Conservation (phyloP, 1,284 basidiomycete species). For the Irpex sp. region DNA sequence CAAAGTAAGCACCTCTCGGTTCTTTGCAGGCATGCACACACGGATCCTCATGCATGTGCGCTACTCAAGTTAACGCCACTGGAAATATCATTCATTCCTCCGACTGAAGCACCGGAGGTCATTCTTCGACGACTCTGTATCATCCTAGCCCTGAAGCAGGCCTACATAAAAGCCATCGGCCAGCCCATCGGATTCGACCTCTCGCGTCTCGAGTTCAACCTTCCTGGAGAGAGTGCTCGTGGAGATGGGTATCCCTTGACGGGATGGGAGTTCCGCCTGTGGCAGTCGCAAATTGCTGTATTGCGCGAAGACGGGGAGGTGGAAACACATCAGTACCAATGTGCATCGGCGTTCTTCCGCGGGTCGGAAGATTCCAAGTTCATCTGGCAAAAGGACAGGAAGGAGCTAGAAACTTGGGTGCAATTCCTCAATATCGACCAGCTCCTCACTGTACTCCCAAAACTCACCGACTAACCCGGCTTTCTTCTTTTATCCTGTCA, state of each 20-base stretch:
- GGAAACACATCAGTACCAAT: constrained; percentile 67
- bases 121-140: constrained; percentile 70
- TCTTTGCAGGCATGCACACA: neutral
- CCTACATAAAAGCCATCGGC: constrained; percentile 78
- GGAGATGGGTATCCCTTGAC: constrained; percentile 64
- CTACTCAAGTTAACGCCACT: constrained; percentile 51
- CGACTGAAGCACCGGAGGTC: constrained; percentile 53
- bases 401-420: constrained; percentile 70
- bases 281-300: constrained; percentile 67
- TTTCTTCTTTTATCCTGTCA: neutral
- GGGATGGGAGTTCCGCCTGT: constrained; percentile 83
- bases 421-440: constrained; percentile 81
- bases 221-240: constrained; percentile 53
- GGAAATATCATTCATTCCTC: constrained; percentile 52
- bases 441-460: constrained; percentile 71
- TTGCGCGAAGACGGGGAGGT: constrained; percentile 40
- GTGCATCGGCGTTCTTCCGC: constrained; percentile 71
- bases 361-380: constrained; percentile 60
- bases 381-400: constrained; percentile 64
- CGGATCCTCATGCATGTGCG: neutral
- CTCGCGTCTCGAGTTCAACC: constrained; percentile 74
- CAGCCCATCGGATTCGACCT: constrained; percentile 77
- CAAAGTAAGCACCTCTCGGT: constrained; percentile 46
- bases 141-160: constrained; percentile 69
- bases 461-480: constrained; percentile 51